Conservation (phyloP, 768 basidiomycete species). For the Naganishia vishniacii region DNA sequence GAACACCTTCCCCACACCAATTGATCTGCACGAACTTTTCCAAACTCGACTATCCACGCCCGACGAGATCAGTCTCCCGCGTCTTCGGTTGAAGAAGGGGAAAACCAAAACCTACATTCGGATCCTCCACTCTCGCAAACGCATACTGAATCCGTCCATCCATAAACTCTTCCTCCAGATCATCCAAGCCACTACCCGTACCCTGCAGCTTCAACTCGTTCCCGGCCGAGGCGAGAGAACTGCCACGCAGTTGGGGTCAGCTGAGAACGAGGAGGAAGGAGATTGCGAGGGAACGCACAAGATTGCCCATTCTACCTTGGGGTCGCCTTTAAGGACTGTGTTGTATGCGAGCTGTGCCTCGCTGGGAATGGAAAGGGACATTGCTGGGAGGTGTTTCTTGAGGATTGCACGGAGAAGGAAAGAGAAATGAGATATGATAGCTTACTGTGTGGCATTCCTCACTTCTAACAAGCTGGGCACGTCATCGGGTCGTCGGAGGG, state of each 20-base stretch:
- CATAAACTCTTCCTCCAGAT: slow-evolving; percentile 87
- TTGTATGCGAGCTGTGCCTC: slow-evolving; percentile 26
- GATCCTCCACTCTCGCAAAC: slow-evolving; percentile 76
- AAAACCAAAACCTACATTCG: slow-evolving; percentile 66
- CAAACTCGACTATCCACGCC: slow-evolving; percentile 61
- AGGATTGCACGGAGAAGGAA: too few species aligned
- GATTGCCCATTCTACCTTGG: slow-evolving; percentile 30
- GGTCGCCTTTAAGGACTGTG: slow-evolving; percentile 30
- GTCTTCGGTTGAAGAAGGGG: not conserved
- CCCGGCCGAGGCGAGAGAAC: slow-evolving; percentile 43
- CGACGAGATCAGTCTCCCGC: not conserved
- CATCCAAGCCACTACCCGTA: slow-evolving; percentile 79
- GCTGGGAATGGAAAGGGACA: slow-evolving; percentile 29
- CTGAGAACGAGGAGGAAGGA: too few species aligned
- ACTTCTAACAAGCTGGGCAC: too few species aligned
- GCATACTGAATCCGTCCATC: slow-evolving; percentile 94
- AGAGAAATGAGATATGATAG: too few species aligned
- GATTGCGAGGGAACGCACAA: slow-evolving; percentile 17
- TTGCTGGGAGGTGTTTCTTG: too few species aligned
- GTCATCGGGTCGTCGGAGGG: too few species aligned
- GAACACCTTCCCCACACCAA: slow-evolving; percentile 97
- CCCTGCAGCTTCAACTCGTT: slow-evolving; percentile 84
- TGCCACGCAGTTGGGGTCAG: not conserved
- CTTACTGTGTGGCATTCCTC: too few species aligned
- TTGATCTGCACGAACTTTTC: slow-evolving; percentile 92